Evolutionary conservation across 441 rosid genomes (phyloP), one percentile per base, ranked within the genome.

Genomic region (Gossypium davidsonii): DNA sequence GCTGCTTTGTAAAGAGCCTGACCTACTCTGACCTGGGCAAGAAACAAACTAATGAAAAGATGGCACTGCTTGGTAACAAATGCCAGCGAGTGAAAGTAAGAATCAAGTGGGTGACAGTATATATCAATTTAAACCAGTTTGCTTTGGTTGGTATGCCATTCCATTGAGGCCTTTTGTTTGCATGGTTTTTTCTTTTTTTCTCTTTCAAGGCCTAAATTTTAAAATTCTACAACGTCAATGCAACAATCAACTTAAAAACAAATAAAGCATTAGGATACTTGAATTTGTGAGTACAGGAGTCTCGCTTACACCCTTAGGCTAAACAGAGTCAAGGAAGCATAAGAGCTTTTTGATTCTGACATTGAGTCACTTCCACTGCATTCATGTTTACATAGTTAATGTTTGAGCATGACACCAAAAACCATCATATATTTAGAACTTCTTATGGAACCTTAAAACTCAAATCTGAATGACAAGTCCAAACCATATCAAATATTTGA

Each of bases 1-100:
- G 90, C 98, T 70, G 75, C 76, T 71, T 53, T 73, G 69, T 88
- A 93, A 64, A 93, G 81, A 68, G 97, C 98, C 73, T 85, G 97
- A 63, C 96, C 98, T 74, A 88, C 94, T 73, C 88, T 82, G 77
- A 91, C 87, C 94, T 92, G 79, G 63, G 71, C 67, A 73, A 68
- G 63, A 73, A 66, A 55, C 56, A 60, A 75, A 60, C 67, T 51
- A 74, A 78, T 67, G 28, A 70, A 69, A 21, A 25, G 58, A 21
- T 70, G 70, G 73, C 44, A 61, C 26, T 25, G 2, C 63, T 25
- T 61, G 10, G 34, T 20, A 55, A 31, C 11, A 52, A 51, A 68
- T 28, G 26, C 21, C 6, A 31, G 60, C 2, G 0, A 69, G 31
- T 69, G 61, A 17, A 49, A 67, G 42, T 49, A 21, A 49, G 58